phyloP scores from a whole-genome alignment of 345 rosid species.

The Gossypium rotundifolium region DNA sequence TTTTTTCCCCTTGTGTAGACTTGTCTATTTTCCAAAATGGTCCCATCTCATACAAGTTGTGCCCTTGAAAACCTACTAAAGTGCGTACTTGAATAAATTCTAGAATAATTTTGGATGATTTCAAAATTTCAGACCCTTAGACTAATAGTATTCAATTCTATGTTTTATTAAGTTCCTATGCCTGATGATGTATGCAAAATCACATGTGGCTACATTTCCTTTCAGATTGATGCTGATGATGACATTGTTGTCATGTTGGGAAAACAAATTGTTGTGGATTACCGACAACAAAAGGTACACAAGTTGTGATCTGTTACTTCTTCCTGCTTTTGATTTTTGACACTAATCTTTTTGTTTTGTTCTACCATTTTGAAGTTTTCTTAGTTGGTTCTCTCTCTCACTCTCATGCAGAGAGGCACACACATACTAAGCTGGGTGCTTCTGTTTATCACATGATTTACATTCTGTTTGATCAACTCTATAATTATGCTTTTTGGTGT shows the following conservation, averaged over 20 bases:
- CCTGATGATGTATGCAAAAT: neutral
- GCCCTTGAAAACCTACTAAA: neutral
- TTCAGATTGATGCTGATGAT: constrained; percentile 73
- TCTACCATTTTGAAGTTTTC: neutral
- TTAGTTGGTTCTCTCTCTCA: neutral
- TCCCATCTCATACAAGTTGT: neutral
- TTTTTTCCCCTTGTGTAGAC: neutral
- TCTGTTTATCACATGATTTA: neutral
- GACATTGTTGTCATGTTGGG: constrained; percentile 58
- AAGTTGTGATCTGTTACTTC: constrained; percentile 11
- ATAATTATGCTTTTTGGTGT: neutral
- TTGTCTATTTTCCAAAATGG: neutral
- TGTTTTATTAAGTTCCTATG: neutral
- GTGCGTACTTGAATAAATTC: neutral
- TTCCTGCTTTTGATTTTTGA: constrained; percentile 3
- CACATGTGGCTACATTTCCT: constrained; percentile 10
- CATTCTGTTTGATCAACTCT: neutral
- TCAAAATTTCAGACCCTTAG: neutral
- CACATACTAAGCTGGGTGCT: neutral
- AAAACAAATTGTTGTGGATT: constrained; percentile 62
- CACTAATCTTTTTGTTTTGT: constrained; percentile 4
- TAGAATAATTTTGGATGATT: neutral
- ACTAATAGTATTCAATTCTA: neutral
- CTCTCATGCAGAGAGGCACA: neutral
- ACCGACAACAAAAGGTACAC: constrained; percentile 70